phyloP scores from a whole-genome alignment of 148 eudicot species.

The Talinum fruticosum region DNA sequence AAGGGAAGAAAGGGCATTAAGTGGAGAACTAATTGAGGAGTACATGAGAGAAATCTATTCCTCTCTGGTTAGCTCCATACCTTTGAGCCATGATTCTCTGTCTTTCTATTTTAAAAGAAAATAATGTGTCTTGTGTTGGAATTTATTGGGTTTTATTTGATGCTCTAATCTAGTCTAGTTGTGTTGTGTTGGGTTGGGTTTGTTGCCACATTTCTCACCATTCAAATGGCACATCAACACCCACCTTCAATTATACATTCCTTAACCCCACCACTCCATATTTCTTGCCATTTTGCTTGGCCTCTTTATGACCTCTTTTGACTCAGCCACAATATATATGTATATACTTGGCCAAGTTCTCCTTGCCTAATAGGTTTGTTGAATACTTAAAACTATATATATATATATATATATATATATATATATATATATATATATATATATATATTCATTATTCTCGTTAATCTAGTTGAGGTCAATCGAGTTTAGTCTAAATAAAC shows the following conservation, averaged over 20 bases:
- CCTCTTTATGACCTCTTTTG: background rate
- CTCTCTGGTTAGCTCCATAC: background rate
- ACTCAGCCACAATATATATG: background rate
- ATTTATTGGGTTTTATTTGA: background rate
- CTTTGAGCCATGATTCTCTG: conserved; percentile 9
- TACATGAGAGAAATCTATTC: background rate
- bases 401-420: no score
- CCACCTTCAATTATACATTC: conserved; percentile 1
- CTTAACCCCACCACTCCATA: conserved; percentile 4
- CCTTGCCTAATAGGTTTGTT: no score
- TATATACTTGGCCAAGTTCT: no score
- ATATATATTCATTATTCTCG: no score
- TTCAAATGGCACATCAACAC: conserved; percentile 10
- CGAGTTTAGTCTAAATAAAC: no score
- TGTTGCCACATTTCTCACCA: conserved; percentile 25
- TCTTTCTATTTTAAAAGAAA: no score
- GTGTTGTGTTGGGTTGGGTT: no score
- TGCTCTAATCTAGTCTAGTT: background rate
- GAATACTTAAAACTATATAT: no score
- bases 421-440: no score
- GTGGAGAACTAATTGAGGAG: background rate
- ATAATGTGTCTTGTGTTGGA: conserved; percentile 10
- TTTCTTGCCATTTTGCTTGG: background rate
- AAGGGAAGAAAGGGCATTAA: no score
- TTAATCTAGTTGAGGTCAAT: no score